phyloP scores from a whole-genome alignment of 306 rosid species.

The Malus domestica region ASM211411v1 NC_041799.1:5213501-5214000 shows the following conservation, averaged over 20 bases:
- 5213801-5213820: constrained; percentile 27
- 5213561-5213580: constrained; percentile 2
- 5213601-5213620: constrained; percentile 31
- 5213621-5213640: constrained; percentile 34
- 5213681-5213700: neutral
- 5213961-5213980: neutral
- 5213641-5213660: neutral
- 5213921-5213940: constrained; percentile 29
- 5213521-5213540: constrained; percentile 14
- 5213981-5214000: neutral
- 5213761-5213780: constrained; percentile 34
- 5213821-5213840: constrained; percentile 17
- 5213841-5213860: constrained; percentile 30
- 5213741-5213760: neutral
- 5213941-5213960: constrained; percentile 18
- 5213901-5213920: constrained; percentile 24
- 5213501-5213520: constrained; percentile 11
- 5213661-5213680: neutral
- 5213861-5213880: constrained; percentile 14
- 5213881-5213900: constrained; percentile 17
- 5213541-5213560: constrained; percentile 15
- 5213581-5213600: constrained; percentile 27
- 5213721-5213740: neutral
- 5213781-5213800: constrained; percentile 26
- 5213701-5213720: too few species aligned